Base-by-base conservation (phyloP, 352 stramenopile species). In the Pythium inflatum region DNA sequence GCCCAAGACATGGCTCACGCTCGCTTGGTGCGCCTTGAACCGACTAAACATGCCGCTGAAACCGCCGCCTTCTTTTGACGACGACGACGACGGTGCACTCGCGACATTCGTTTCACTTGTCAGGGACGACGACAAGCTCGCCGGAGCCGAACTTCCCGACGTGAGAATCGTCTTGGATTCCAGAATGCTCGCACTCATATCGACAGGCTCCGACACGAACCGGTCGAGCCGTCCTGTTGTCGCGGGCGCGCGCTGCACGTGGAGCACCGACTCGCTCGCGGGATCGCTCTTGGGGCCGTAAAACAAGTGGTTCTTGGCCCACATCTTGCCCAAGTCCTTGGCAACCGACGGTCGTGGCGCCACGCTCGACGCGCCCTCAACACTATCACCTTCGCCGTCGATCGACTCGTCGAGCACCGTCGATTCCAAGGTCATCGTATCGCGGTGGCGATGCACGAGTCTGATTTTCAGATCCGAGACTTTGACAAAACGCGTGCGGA, bases 391-490 rank as follows among this genome's bases (percentile, higher is more conserved):
- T 30, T 60, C 63, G 30, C 53, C 45, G 20, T 70, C 63, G 9
- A 22, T 63, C n/a, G 34, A 48, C 16, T 70, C 69, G 1, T 60
- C 56, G 7, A 53, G 18, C 3, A 41, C 38, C 8, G 72, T 77
- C 22, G 69, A 68, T 51, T 83, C 82, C 25, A 92, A 66, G 27
- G 84, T 74, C 53, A 92, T 78, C 28, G 78, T 89, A 51, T 92
- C 78, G 53, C 78, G 79, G 54, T 90, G 75, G 56, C 85, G 82
- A 38, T 83, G 82, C 20, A 83, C 79, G 22, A 90, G 75, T 28
- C 78, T 79, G 58, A 92, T 90, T 72, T 89, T 89, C 6, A 92
- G 62, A 36, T 92, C 82, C 1, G 79, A 83, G 2, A 90, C 77
- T 13, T 76, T 77, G 33, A 92, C 82, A 56, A 88, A 90, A 2